Base-by-base conservation (phyloP, 148 eudicot species). In the Rhododendron molle region DNA sequence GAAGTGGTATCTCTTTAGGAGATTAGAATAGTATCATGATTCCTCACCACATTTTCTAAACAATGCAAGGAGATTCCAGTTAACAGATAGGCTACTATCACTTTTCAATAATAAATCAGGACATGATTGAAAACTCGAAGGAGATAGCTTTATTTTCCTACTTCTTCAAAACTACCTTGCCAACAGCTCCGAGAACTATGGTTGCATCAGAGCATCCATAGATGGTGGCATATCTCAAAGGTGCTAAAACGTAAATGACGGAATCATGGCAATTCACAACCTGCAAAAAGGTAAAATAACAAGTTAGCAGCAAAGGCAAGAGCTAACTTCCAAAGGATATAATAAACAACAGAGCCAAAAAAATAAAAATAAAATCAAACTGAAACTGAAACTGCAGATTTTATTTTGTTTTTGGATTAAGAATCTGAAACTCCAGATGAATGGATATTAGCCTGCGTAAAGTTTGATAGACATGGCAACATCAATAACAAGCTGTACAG, bases 191-290 rank as follows among this genome's bases (percentile, higher is more conserved):
- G 38, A 97, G 94, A 87, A 97, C 92, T 81, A 97, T 91, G 81
- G 99, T 97, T 28, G 98, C 91, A 90, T 97, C 99, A 80, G 99
- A 97, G 89, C 98, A 97, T 85, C 99, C 99, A 91, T 95, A 97
- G 72, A 97, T 84, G 77, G 96, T 94, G 87, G 98, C 99, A 87
- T 92, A 97, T 88, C 87, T 93, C 83, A 97, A 85, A 69, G 99
- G 99, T 83, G 96, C 99, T 83, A 97, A 90, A 58, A 97, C 91
- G 87, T 97, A 97, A 65, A 97, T 94, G 46, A 93, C 95, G 6
- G 98, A 94, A 85, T 97, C 99, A 60, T 96, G 99, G 88, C 99
- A 95, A 85, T 96, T 95, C 62, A 95, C 86, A 18, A 95, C 94
- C 99, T 95, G 93, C 89, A 87, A 84, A 77, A 86, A 84, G 43